Evolutionary conservation across 495 filamentous ascomycete genomes (phyloP), one percentile per base, ranked within the genome.

Genomic region (Penicillium goetzii): DNA sequence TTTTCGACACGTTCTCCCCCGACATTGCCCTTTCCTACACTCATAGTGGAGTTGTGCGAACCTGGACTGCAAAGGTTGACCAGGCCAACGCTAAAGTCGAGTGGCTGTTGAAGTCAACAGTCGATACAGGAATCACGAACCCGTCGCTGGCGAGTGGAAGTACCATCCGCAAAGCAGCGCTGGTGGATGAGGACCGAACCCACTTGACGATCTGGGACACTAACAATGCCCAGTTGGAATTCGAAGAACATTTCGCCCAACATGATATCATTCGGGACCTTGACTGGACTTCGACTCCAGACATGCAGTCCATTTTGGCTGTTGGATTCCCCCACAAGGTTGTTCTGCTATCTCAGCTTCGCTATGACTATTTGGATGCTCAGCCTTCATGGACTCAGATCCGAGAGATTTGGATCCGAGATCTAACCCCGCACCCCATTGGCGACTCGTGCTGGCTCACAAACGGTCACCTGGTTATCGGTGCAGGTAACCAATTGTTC

Each of bases 281-380:
- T 9, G 93, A 97, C 70, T 98, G 94, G 94, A 94, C 93, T 1
- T 93, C 91, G 9, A 97, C 94, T 0, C 92, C 94, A 0, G 92
- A 96, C 67, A 87, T 85, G 65, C 94, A 97, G 72, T 94, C 92
- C 3, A 91, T 98, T 60, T 84, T 98, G 14, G 91, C 94, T 9
- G 91, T 97, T 38, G 93, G 94, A 6, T 97, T 97, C 71, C 88
- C 89, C 14, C 90, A 94, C 65, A 86, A 89, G 57, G 89, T 98
- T 23, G 71, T 95, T 30, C 81, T 98, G 4, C 81, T 97, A n/a
- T 88, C 90, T 25, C 93, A 98, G 73, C 88, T 97, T 78, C 89
- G 94, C 25, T 98, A 94, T 70, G 94, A 98, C 72, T 97, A 98
- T 69, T 78, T 97, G 43, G 90, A 94, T 61, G 87, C 92, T 58